These are phyloP conservation scores for Kwoniella shandongensis DNA, from an alignment of 768 basidiomycete species.

Conservation along the genomic window DNA sequence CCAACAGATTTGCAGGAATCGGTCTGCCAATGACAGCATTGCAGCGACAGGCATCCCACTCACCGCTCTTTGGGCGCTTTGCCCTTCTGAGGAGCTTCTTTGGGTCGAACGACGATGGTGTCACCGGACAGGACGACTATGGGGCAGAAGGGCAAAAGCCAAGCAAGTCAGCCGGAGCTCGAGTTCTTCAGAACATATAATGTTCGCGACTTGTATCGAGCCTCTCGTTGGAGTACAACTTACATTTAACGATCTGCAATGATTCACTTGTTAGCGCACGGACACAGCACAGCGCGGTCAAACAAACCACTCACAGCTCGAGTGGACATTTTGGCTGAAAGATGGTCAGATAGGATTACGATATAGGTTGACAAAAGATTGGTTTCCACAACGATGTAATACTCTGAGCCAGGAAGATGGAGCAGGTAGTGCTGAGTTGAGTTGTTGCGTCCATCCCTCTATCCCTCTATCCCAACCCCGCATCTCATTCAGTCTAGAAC, in stretches of 20 bases:
- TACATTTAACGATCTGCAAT: conserved; percentile 47
- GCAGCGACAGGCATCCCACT: not conserved
- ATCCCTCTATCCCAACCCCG: too few relatives aligned
- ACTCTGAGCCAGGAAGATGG: too few relatives aligned
- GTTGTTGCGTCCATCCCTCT: too few relatives aligned
- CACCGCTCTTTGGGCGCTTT: conserved; percentile 88
- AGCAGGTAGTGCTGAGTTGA: too few relatives aligned
- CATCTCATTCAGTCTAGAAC: too few relatives aligned
- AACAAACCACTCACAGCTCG: conserved; percentile 38
- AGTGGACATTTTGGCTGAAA: conserved; percentile 32
- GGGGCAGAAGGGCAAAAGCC: not conserved
- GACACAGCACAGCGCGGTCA: conserved; percentile 4
- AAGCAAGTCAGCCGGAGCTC: too few relatives aligned
- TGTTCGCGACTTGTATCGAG: conserved; percentile 41
- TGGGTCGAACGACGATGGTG: conserved; percentile 71
- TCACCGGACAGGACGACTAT: conserved; percentile 88
- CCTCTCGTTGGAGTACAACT: conserved; percentile 11
- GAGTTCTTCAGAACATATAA: conserved; percentile 25
- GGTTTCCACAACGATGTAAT: too few relatives aligned
- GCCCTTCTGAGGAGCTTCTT: conserved; percentile 69
- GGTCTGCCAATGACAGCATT: not conserved
- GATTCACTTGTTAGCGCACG: not conserved
- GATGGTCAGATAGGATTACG: too few relatives aligned
- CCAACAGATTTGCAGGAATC: not conserved
- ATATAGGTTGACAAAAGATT: too few relatives aligned